Percentiles rank a stretch among this genome's conserved stretches.
These are phyloP conservation scores for Chloropicon primus DNA, from an alignment of 139 green algal genomes.

Conservation along the genomic window DNA sequence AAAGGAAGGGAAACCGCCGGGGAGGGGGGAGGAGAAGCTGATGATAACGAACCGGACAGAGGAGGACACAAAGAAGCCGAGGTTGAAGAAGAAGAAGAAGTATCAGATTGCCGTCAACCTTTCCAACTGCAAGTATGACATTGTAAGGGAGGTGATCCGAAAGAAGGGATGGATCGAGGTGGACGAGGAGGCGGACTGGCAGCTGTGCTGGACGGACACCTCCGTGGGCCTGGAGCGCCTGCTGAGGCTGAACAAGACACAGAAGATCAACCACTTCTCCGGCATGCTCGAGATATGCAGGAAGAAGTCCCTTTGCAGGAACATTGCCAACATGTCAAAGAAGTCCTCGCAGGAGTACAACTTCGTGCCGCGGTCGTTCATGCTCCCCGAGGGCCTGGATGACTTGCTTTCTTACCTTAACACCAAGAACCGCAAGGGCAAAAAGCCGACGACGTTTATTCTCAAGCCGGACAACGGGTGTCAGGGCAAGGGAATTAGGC, in stretches of 20 bases:
- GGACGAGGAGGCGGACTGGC: constrained; percentile 39
- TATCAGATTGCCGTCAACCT: constrained; percentile 36
- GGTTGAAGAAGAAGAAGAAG: constrained; percentile 5
- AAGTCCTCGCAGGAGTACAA: constrained; percentile 34
- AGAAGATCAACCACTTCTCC: constrained; percentile 80
- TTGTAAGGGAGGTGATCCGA: constrained; percentile 33
- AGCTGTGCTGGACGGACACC: constrained; percentile 63
- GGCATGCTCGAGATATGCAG: constrained; percentile 73
- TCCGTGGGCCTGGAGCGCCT: constrained; percentile 49
- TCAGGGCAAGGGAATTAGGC: constrained; percentile 52
- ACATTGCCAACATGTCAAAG: constrained; percentile 39
- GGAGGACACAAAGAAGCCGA: background rate
- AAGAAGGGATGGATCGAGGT: constrained; percentile 60
- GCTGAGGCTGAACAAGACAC: constrained; percentile 35
- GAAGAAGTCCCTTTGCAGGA: constrained; percentile 59
- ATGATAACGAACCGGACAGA: background rate
- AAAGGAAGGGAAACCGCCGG: background rate
- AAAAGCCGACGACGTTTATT: constrained; percentile 54
- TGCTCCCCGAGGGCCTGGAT: constrained; percentile 36
- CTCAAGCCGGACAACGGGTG: constrained; percentile 72
- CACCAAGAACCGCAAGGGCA: constrained; percentile 20
- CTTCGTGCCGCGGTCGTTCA: constrained; percentile 50
- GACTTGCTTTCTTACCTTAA: constrained; percentile 31
- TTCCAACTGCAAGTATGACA: constrained; percentile 56
- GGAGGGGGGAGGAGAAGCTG: background rate